These are phyloP conservation scores for Penicillium arizonense DNA, from an alignment of 495 filamentous ascomycete genomes.

Conservation along the genomic window DNA sequence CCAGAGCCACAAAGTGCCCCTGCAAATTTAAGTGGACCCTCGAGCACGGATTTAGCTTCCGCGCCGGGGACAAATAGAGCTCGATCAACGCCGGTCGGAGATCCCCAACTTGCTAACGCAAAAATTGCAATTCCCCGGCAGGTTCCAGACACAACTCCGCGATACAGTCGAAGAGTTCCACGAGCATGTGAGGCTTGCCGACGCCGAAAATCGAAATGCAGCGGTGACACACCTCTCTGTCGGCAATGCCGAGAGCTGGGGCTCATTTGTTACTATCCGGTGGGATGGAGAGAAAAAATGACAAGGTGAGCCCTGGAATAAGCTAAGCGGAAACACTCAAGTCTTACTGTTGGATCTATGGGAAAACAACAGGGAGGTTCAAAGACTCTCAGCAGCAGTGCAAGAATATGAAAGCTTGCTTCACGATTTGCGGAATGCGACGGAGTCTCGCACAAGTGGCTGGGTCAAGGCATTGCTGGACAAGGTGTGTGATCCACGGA, in stretches of 20 bases:
- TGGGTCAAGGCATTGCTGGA: constrained; percentile 40
- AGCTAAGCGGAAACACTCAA: not conserved
- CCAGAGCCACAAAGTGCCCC: too few species aligned
- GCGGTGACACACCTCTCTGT: constrained; percentile 56
- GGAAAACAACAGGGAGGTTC: constrained; percentile 30
- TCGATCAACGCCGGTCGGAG: too few species aligned
- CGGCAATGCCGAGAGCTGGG: constrained; percentile 55
- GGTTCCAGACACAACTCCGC: constrained; percentile 24
- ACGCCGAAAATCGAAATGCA: constrained; percentile 65
- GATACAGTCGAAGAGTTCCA: constrained; percentile 44
- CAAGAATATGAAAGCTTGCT: constrained; percentile 50
- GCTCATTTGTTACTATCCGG: constrained; percentile 50
- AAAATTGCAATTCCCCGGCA: constrained; percentile 52
- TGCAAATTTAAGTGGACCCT: too few species aligned
- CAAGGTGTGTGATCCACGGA: constrained; percentile 29
- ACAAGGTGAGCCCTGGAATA: constrained; percentile 44
- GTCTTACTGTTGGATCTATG: not conserved
- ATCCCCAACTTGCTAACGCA: not conserved
- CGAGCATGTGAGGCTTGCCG: constrained; percentile 72
- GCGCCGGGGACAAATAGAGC: too few species aligned
- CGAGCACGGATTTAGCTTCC: too few species aligned
- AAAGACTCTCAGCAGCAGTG: constrained; percentile 42
- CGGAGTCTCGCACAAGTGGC: constrained; percentile 30
- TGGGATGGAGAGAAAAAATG: constrained; percentile 57
- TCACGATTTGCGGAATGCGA: constrained; percentile 33